phyloP scores from a whole-genome alignment of 2,329 filamentous ascomycete species.

The Geoglossum cookeanum region DNA sequence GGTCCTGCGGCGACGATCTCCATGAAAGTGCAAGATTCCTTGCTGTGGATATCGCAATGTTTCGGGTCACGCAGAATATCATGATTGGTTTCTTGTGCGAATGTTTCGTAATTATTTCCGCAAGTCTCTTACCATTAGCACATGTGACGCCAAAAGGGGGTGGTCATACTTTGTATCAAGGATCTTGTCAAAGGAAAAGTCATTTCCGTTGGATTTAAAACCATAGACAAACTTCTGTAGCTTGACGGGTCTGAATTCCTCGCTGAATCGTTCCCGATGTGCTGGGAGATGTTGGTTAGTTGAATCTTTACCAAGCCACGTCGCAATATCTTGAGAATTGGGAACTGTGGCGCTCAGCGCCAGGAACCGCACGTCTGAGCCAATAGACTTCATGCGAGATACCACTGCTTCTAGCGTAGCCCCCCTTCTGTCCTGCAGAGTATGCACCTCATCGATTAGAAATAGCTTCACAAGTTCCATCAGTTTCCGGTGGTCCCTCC shows the following conservation, averaged over 20 bases:
- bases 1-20: slow-evolving; percentile 30
- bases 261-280: slow-evolving; percentile 48
- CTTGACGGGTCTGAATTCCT: slow-evolving; percentile 62
- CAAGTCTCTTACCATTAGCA: slow-evolving; percentile 30
- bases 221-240: slow-evolving; percentile 61
- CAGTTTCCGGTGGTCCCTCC: slow-evolving; percentile 60
- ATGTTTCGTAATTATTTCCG: slow-evolving; percentile 45
- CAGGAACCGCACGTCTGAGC: slow-evolving; percentile 56
- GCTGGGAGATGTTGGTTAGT: slow-evolving; percentile 43
- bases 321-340: slow-evolving; percentile 61
- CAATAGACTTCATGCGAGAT: slow-evolving; percentile 69
- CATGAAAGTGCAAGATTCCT: slow-evolving; percentile 48
- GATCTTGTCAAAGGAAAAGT: slow-evolving; percentile 56
- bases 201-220: slow-evolving; percentile 43
- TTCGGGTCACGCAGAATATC: slow-evolving; percentile 65
- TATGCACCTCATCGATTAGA: slow-evolving; percentile 75
- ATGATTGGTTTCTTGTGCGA: slow-evolving; percentile 57
- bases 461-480: slow-evolving; percentile 62
- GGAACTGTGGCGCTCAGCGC: slow-evolving; percentile 71
- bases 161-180: slow-evolving; percentile 37
- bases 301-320: slow-evolving; percentile 54
- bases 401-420: slow-evolving; percentile 70
- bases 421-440: slow-evolving; percentile 60
- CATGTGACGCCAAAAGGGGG: neutral
- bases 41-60: slow-evolving; percentile 49